phyloP scores from a whole-genome alignment of 1,139 yeast species.

The Blastobotrys capitulatus region DNA sequence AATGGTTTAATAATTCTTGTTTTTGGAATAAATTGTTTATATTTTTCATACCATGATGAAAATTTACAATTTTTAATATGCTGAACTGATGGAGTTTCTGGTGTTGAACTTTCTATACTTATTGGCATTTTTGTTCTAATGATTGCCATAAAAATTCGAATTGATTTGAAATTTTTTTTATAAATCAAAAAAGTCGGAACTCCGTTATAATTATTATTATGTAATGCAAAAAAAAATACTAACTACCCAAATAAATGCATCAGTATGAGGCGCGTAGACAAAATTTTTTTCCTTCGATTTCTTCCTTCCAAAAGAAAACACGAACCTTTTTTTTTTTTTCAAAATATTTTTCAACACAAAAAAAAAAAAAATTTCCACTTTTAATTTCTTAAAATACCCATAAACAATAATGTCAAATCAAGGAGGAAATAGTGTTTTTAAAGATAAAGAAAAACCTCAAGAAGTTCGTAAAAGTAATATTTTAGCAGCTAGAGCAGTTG shows the following conservation, averaged over 20 bases:
- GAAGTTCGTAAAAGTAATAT: slow-evolving; percentile 94
- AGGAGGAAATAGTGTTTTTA: slow-evolving; percentile 81
- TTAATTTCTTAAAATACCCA: too few species aligned
- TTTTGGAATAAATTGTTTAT: slow-evolving; percentile 46
- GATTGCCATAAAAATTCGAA: too few species aligned
- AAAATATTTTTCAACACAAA: background rate
- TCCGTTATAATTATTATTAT: too few species aligned
- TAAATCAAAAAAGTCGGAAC: too few species aligned
- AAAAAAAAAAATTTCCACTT: background rate
- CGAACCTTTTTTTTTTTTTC: background rate
- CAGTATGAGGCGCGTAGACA: too few species aligned
- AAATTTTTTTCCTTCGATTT: background rate
- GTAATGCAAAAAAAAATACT: too few species aligned
- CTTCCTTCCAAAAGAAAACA: background rate
- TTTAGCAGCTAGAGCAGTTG: slow-evolving; percentile 94
- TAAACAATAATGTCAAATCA: slow-evolving; percentile 20
- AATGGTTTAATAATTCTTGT: slow-evolving; percentile 57
- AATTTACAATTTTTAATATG: slow-evolving; percentile 66
- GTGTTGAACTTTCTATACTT: too few species aligned
- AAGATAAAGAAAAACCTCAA: slow-evolving; percentile 93
- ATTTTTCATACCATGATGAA: slow-evolving; percentile 64
- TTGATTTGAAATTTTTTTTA: too few species aligned
- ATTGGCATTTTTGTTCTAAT: too few species aligned
- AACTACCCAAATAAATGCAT: too few species aligned
- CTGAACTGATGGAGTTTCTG: slow-evolving; percentile 6